A percentile compares a stretch with the other conserved stretches of the same genome.
Conservation (phyloP, 2,329 filamentous ascomycete genomes). For the Akanthomyces dipterigenus region DNA sequence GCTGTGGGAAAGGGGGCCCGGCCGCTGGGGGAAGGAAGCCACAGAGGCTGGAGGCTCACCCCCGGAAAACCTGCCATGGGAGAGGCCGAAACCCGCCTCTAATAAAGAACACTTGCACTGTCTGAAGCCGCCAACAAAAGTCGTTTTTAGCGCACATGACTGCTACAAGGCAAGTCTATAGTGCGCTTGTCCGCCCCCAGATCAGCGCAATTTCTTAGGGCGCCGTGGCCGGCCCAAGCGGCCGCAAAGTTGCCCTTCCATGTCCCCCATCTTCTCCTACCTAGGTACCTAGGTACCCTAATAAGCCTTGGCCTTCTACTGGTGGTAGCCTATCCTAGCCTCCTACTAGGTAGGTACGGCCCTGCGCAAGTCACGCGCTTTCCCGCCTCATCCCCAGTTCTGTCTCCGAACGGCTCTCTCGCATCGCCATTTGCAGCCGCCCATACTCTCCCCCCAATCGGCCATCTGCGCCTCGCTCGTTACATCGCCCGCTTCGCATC, state of each 20-base stretch:
- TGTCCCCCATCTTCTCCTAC: background rate
- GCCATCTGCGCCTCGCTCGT: slow-evolving; percentile 8
- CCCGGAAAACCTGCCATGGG: no score
- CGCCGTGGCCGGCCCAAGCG: background rate
- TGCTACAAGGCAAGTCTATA: background rate
- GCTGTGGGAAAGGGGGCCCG: background rate
- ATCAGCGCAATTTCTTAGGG: no score
- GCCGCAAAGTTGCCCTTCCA: background rate
- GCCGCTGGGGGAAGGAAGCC: background rate
- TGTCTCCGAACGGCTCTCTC: slow-evolving; percentile 21
- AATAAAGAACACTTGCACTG: background rate
- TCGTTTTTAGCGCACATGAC: background rate
- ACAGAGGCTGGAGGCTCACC: background rate
- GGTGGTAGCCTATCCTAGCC: background rate
- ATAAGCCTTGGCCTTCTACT: no score
- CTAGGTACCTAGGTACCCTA: no score
- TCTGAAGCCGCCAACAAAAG: background rate
- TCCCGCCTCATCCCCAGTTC: slow-evolving; percentile 26
- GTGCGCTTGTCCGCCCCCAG: background rate
- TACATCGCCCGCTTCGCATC: slow-evolving; percentile 10
- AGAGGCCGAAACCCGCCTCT: no score
- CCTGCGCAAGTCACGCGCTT: slow-evolving; percentile 30
- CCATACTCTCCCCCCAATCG: background rate
- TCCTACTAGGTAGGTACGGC: no score
- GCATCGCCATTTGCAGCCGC: slow-evolving; percentile 17